These are phyloP conservation scores for Glaciozyma martinii DNA, from an alignment of 768 basidiomycete genomes.

Conservation along the genomic window DNA sequence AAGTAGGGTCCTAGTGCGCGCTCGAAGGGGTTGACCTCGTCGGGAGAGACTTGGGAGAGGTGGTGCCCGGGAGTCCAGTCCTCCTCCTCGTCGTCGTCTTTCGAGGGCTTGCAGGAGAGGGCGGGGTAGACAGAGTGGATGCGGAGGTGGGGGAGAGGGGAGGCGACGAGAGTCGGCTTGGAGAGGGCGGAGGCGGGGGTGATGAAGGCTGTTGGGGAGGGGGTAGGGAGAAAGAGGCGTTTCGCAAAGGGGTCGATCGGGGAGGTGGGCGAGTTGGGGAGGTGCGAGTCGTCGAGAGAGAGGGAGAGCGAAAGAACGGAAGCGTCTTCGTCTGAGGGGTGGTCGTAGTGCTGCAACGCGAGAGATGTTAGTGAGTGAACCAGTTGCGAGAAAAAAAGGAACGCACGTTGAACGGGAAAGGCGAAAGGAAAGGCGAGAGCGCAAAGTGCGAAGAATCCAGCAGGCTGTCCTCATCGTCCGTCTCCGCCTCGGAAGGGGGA, in stretches of 20 bases:
- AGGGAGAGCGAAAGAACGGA: too few relatives aligned
- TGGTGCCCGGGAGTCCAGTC: too few relatives aligned
- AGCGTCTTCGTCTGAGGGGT: too few relatives aligned
- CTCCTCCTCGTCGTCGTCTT: not conserved
- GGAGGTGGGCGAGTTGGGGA: slow-evolving; percentile 1
- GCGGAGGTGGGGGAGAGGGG: not conserved
- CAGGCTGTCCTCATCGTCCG: not conserved
- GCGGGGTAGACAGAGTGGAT: not conserved
- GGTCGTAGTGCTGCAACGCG: too few relatives aligned
- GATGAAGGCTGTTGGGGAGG: not conserved
- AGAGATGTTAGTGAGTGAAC: not conserved
- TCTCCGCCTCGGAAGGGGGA: not conserved
- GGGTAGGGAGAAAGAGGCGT: not conserved
- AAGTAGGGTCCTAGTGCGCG: not conserved
- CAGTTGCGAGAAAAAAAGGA: not conserved
- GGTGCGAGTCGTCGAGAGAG: not conserved
- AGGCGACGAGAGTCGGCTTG: not conserved
- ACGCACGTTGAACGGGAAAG: slow-evolving; percentile 17
- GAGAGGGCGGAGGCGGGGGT: slow-evolving; percentile 1
- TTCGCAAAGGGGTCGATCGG: slow-evolving; percentile 17
- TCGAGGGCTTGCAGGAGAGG: not conserved
- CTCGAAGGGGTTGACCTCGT: not conserved
- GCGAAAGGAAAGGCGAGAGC: slow-evolving; percentile 4
- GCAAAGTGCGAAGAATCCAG: not conserved
- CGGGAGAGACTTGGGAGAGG: not conserved